Percentiles rank a stretch among this genome's conserved stretches.
Evolutionary conservation across 1,284 basidiomycete genomes (phyloP).

Genomic region (Ceratobasidium sp.): DNA sequence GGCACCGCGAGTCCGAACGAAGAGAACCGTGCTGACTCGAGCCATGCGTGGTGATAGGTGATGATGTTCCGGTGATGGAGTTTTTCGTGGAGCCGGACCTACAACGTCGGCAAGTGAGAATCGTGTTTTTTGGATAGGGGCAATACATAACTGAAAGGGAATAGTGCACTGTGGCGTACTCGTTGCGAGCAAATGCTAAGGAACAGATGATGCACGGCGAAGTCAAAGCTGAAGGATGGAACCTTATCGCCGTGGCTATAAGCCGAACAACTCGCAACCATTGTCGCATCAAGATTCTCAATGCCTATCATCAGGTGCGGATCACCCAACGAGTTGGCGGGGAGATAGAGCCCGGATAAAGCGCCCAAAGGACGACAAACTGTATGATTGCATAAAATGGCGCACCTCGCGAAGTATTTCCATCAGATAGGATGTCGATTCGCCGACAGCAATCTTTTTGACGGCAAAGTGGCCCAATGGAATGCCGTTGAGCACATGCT

Average conservation of each 20-base stretch:
- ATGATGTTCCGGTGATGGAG: conserved; percentile 92
- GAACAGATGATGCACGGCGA: conserved; percentile 14
- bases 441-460: conserved; percentile 94
- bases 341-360: conserved; percentile 3
- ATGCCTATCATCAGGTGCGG: not conserved
- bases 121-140: not conserved
- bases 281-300: not conserved
- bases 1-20: conserved; percentile 86
- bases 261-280: conserved; percentile 26
- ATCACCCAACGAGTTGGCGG: conserved; percentile 10
- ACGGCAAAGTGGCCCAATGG: conserved; percentile 83
- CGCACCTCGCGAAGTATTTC: conserved; percentile 82
- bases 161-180: conserved; percentile 24
- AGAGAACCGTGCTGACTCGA: conserved; percentile 87
- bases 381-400: conserved; percentile 29
- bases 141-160: conserved; percentile 13
- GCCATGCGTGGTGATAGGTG: conserved; percentile 96
- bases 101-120: not conserved
- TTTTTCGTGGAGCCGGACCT: conserved; percentile 86
- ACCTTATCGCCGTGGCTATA: conserved; percentile 9
- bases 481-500: conserved; percentile 34
- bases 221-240: not conserved
- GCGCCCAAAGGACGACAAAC: not conserved
- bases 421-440: conserved; percentile 85
- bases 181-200: conserved; percentile 15